Evolutionary conservation across 352 stramenopile genomes (phyloP), one percentile per base, ranked within the genome.

Genomic region (Globisporangium splendens): DNA sequence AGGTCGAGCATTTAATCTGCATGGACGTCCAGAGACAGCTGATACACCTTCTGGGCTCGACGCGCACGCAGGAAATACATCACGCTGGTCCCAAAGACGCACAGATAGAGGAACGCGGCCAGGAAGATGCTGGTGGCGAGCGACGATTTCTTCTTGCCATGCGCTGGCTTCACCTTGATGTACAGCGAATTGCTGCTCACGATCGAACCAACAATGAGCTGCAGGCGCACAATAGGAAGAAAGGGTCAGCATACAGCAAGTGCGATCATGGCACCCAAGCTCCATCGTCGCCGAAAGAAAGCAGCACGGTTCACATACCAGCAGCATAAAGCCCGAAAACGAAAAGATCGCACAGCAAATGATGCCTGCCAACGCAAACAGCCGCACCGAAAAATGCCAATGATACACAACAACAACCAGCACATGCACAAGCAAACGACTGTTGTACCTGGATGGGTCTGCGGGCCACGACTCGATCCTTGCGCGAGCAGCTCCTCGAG

Each of bases 151-250:
- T 84, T 77, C 59, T 95, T 87, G 42, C 85, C 85, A 28, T 93
- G 62, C n/a, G 81, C 62, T 10, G 85, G 85, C 22, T 79, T 75
- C 46, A 93, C 83, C 50, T 87, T 88, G 68, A 95, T 95, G 61
- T 89, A 95, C 20, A 95, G 76, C 55, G 85, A 95, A 66, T 95
- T 89, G 70, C 79, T 93, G 66, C 69, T 86, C 41, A 95, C 83
- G 50, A 91, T 91, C 52, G 77, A 90, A 21, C 85, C 85, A n/a
- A 95, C 71, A 33, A 95, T 91, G 46, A 95, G 60, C 81, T 91
- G 59, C 4, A 18, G 22, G n/a, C 18, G 18, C 4, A 50, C 17
- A 61, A 20, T 31, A 31, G 20, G 18, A 15, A 15, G 14, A 52
- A 44, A 44, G 39, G 0, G 39, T 44, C 13, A 44, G 46, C 46